Evolutionary conservation across 257 asterid genomes (phyloP).

Genomic region (Primulina huaijiensis): DNA sequence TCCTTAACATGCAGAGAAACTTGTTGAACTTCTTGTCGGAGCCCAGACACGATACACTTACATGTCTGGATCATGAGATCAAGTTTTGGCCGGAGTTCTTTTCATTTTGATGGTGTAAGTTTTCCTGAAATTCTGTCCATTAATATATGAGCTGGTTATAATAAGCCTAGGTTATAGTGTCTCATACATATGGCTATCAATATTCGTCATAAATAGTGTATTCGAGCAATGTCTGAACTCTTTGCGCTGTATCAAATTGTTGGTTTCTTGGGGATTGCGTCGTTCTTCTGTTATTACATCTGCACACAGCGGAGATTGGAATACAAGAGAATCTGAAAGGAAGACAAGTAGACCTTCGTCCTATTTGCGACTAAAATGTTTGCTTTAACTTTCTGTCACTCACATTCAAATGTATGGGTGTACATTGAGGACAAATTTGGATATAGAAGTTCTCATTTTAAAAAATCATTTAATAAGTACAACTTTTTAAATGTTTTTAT

Average conservation of each 20-base stretch:
- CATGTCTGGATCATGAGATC: constrained; percentile 91
- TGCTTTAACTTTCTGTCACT: too few species aligned
- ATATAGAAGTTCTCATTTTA: too few species aligned
- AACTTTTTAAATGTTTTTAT: too few species aligned
- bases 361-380: too few species aligned
- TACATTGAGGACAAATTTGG: too few species aligned
- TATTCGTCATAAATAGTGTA: too few species aligned
- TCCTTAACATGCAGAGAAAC: constrained; percentile 60
- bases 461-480: too few species aligned
- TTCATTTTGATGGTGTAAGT: neutral
- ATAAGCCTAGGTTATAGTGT: neutral
- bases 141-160: neutral
- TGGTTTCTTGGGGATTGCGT: constrained; percentile 21
- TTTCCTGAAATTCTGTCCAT: too few species aligned
- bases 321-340: too few species aligned
- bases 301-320: too few species aligned
- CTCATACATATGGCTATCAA: neutral
- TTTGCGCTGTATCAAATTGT: neutral
- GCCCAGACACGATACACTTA: constrained; percentile 96
- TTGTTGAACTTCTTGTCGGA: constrained; percentile 79
- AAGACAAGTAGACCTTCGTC: neutral
- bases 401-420: too few species aligned
- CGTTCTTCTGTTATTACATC: neutral
- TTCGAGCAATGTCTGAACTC: neutral
- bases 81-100: neutral